These are phyloP conservation scores for Solanum tarapatanum DNA, from an alignment of 257 asterid species.

Conservation along the genomic window DNA sequence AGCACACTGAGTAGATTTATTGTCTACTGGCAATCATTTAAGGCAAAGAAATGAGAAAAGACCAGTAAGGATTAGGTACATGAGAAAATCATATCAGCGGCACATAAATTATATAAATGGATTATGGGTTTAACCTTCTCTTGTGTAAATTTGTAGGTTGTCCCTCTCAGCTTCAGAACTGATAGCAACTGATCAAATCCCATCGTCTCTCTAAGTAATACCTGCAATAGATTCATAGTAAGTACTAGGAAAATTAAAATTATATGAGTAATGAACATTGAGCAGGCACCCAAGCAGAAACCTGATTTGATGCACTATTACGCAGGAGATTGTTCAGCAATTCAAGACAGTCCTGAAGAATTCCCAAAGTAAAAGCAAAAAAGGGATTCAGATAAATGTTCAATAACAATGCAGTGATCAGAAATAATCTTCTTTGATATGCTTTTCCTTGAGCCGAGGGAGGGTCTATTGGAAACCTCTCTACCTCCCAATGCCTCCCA, in stretches of 20 bases:
- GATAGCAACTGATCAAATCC: slow-evolving; percentile 78
- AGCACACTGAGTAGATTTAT: slow-evolving; percentile 71
- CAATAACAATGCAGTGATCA: neutral
- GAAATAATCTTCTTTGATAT: neutral
- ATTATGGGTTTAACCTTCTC: slow-evolving; percentile 59
- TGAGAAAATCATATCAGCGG: neutral
- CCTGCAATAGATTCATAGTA: slow-evolving; percentile 32
- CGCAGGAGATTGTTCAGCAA: slow-evolving; percentile 84
- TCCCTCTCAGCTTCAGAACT: slow-evolving; percentile 80
- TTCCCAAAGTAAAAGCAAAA: slow-evolving; percentile 7
- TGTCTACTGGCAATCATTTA: slow-evolving; percentile 73
- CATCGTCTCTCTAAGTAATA: slow-evolving; percentile 82
- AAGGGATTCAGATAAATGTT: neutral
- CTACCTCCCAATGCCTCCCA: neutral
- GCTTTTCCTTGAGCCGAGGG: neutral
- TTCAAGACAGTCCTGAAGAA: slow-evolving; percentile 84
- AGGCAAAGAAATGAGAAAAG: slow-evolving; percentile 13
- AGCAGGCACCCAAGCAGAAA: slow-evolving; percentile 6
- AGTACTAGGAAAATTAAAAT: slow-evolving; percentile 1
- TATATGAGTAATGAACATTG: neutral
- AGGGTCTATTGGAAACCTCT: neutral
- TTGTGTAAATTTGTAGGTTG: slow-evolving; percentile 76
- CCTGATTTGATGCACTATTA: slow-evolving; percentile 87
- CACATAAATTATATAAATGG: neutral
- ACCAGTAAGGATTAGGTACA: slow-evolving; percentile 19